phyloP scores from a whole-genome alignment of 371 early-diverging fungal genomes.

The Actinomortierella ambigua region DNA sequence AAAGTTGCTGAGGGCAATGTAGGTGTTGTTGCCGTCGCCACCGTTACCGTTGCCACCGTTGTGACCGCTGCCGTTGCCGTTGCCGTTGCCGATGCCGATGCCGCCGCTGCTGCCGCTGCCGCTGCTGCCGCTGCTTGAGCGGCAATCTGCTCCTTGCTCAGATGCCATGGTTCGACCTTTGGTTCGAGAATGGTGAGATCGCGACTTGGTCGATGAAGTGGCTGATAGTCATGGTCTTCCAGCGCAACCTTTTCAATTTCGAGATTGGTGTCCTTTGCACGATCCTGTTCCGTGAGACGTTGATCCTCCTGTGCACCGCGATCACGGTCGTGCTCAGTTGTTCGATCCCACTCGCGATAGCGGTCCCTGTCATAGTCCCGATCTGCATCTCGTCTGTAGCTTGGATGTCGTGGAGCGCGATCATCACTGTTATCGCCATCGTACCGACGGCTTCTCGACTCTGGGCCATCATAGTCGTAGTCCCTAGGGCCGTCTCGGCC shows the following conservation, averaged over 20 bases:
- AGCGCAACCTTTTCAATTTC: slow-evolving; percentile 5
- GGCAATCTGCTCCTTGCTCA: too few species aligned
- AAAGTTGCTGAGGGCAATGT: too few species aligned
- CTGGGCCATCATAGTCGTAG: slow-evolving; percentile 16
- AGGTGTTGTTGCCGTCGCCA: too few species aligned
- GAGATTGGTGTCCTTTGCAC: slow-evolving; percentile 10
- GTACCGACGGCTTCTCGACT: slow-evolving; percentile 14
- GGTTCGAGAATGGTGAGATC: slow-evolving; percentile 13
- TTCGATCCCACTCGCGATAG: slow-evolving; percentile 18
- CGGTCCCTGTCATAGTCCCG: slow-evolving; percentile 3
- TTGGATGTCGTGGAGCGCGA: slow-evolving; percentile 12
- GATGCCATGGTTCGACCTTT: too few species aligned
- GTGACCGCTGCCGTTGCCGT: too few species aligned
- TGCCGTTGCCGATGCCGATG: too few species aligned
- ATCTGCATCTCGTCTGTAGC: background rate
- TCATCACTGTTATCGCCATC: slow-evolving; percentile 35
- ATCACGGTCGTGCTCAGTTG: slow-evolving; percentile 13
- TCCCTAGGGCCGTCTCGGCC: slow-evolving; percentile 13
- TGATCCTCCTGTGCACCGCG: background rate
- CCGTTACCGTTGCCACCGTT: too few species aligned
- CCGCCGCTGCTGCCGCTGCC: too few species aligned
- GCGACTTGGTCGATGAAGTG: slow-evolving; percentile 13
- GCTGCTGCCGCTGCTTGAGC: too few species aligned
- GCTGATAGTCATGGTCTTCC: slow-evolving; percentile 15
- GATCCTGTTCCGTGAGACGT: background rate